These are phyloP conservation scores for Nyctanthes arbortristis DNA, from an alignment of 257 asterid species.

Conservation along the genomic window DNA sequence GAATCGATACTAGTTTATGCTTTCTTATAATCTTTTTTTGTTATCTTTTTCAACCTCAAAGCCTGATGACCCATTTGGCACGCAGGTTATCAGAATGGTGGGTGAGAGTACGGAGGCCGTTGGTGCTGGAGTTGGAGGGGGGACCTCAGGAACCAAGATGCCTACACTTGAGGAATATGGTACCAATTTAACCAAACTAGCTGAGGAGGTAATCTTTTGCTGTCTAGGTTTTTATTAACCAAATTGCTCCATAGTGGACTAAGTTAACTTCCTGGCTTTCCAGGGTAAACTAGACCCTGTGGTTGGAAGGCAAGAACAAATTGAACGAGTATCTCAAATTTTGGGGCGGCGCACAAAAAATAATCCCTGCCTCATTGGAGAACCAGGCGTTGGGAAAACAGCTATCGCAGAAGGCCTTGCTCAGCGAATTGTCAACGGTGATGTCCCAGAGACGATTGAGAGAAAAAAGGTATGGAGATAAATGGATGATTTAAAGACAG, in stretches of 20 bases:
- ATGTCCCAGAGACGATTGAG: slow-evolving; percentile 94
- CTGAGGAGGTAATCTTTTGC: slow-evolving; percentile 76
- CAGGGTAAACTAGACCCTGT: slow-evolving; percentile 98
- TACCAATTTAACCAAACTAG: slow-evolving; percentile 72
- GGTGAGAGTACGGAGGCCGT: slow-evolving; percentile 79
- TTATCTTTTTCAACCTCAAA: slow-evolving; percentile 10
- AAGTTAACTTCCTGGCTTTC: slow-evolving; percentile 26
- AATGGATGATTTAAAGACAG: background rate
- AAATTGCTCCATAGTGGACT: slow-evolving; percentile 2
- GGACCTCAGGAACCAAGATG: slow-evolving; percentile 73
- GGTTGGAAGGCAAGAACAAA: slow-evolving; percentile 87
- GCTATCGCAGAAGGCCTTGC: slow-evolving; percentile 98
- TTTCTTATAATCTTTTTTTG: background rate
- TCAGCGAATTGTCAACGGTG: slow-evolving; percentile 88
- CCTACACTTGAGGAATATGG: slow-evolving; percentile 81
- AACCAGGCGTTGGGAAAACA: slow-evolving; percentile 98
- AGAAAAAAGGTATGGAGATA: slow-evolving; percentile 75
- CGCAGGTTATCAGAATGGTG: slow-evolving; percentile 75
- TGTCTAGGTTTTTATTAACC: slow-evolving; percentile 9
- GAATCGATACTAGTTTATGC: slow-evolving; percentile 12
- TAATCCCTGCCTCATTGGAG: slow-evolving; percentile 98
- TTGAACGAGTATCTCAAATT: slow-evolving; percentile 96
- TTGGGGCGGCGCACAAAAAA: slow-evolving; percentile 92
- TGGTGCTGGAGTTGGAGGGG: slow-evolving; percentile 86
- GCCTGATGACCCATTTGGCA: slow-evolving; percentile 12